Conservation (phyloP, 768 basidiomycete genomes). For the Macrolepiota dolichaula region DNA sequence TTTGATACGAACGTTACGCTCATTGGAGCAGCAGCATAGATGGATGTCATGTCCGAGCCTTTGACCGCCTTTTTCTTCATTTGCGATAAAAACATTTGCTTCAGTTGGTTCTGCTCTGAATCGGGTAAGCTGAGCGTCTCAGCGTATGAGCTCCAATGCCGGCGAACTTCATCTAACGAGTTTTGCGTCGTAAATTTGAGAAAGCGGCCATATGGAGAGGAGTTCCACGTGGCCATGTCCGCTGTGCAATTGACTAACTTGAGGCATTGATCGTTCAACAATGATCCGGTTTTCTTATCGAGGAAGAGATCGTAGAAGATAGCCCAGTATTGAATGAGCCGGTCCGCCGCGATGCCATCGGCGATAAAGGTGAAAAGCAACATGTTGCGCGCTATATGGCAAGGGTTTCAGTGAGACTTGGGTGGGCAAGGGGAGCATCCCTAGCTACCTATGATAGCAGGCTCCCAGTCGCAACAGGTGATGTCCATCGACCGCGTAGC, state of each 20-base stretch:
- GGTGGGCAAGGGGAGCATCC: not conserved
- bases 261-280: conserved; percentile 35
- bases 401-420: not conserved
- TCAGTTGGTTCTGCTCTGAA: conserved; percentile 18
- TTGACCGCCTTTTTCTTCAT: too few relatives aligned
- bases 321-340: conserved; percentile 31
- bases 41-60: too few relatives aligned
- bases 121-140: conserved; percentile 23
- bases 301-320: conserved; percentile 48
- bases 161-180: conserved; percentile 35
- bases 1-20: too few relatives aligned
- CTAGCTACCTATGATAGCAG: conserved; percentile 39
- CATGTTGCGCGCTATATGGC: conserved; percentile 44
- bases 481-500: conserved; percentile 38
- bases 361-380: conserved; percentile 40
- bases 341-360: conserved; percentile 23
- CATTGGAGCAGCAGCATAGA: too few relatives aligned
- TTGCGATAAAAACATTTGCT: conserved; percentile 5
- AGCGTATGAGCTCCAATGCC: conserved; percentile 37
- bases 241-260: conserved; percentile 32
- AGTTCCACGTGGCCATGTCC: conserved; percentile 34
- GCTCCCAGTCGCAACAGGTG: conserved; percentile 49
- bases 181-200: conserved; percentile 33
- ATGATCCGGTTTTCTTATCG: conserved; percentile 28
- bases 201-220: conserved; percentile 32